Percentiles rank a stretch among this genome's conserved stretches.
phyloP scores from a whole-genome alignment of 495 filamentous ascomycete species.

The Neurospora pannonica region DNA sequence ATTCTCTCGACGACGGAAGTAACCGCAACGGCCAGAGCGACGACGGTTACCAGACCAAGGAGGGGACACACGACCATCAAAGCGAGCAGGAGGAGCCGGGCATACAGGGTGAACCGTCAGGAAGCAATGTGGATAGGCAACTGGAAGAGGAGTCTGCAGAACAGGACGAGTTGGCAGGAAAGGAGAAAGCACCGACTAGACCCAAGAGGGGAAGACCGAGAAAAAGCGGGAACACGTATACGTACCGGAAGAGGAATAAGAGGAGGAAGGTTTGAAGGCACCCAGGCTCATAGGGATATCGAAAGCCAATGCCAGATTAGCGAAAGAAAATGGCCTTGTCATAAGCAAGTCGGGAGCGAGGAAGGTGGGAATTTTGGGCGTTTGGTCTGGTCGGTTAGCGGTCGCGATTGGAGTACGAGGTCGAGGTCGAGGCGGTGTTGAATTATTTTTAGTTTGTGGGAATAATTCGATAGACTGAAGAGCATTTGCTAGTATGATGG shows the following conservation, averaged over 20 bases:
- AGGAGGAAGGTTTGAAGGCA: not conserved
- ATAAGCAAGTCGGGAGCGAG: not conserved
- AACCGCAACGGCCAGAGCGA: too few relatives aligned
- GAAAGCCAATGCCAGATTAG: not conserved
- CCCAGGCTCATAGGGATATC: not conserved
- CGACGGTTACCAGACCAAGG: too few relatives aligned
- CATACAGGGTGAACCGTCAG: not conserved
- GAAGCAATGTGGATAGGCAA: not conserved
- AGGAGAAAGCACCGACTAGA: not conserved
- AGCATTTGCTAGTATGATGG: rapidly evolving
- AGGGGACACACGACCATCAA: not conserved
- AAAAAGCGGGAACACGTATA: not conserved
- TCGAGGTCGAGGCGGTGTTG: not conserved
- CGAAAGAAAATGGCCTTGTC: not conserved
- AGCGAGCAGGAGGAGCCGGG: not conserved
- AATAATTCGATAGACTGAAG: not conserved
- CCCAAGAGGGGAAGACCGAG: not conserved
- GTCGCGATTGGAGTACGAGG: not conserved
- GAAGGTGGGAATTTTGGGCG: not conserved
- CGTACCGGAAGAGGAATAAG: not conserved
- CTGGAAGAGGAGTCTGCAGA: not conserved
- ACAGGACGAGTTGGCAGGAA: not conserved
- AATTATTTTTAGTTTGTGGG: not conserved
- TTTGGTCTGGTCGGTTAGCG: not conserved
- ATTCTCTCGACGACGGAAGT: too few relatives aligned